Evolutionary conservation across 108 stramenopile species (phyloP).

Genomic region (Pseudonitzschia multiseries): DNA sequence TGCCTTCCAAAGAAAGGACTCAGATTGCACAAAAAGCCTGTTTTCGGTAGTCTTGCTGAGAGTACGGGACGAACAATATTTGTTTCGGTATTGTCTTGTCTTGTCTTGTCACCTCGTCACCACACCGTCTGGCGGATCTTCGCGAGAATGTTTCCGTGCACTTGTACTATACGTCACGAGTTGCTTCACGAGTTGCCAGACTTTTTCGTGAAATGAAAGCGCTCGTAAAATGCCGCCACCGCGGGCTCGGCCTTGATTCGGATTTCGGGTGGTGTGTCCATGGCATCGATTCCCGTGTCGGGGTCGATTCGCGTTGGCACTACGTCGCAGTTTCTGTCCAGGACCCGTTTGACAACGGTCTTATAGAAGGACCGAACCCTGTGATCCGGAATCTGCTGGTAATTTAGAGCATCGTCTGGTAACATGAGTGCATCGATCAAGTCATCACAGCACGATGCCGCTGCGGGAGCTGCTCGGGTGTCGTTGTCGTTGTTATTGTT

Average conservation of each 20-base stretch:
- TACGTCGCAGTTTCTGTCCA: constrained; percentile 22
- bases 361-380: constrained; percentile 43
- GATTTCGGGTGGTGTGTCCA: constrained; percentile 30
- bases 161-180: too few species aligned
- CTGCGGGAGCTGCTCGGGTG: constrained; percentile 11
- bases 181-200: neutral
- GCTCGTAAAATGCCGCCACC: constrained; percentile 23
- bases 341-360: constrained; percentile 45
- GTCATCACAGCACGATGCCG: constrained; percentile 53
- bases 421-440: constrained; percentile 77
- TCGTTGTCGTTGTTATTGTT: constrained; percentile 1
- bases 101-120: too few species aligned
- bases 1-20: too few species aligned
- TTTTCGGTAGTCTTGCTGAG: too few species aligned
- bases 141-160: too few species aligned
- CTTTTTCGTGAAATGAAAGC: constrained; percentile 27
- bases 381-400: constrained; percentile 51
- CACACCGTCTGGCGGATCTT: too few species aligned
- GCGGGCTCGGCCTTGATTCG: constrained; percentile 23
- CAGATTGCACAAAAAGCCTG: neutral
- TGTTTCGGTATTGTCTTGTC: too few species aligned
- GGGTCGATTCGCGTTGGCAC: constrained; percentile 23
- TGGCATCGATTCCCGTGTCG: constrained; percentile 20
- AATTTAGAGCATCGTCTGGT: constrained; percentile 52
- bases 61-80: too few species aligned